A percentile compares a stretch with the other conserved stretches of the same genome.
These are phyloP conservation scores for Puccinia brachypodii DNA, from an alignment of 1,284 basidiomycete genomes.

Conservation along the genomic window DNA sequence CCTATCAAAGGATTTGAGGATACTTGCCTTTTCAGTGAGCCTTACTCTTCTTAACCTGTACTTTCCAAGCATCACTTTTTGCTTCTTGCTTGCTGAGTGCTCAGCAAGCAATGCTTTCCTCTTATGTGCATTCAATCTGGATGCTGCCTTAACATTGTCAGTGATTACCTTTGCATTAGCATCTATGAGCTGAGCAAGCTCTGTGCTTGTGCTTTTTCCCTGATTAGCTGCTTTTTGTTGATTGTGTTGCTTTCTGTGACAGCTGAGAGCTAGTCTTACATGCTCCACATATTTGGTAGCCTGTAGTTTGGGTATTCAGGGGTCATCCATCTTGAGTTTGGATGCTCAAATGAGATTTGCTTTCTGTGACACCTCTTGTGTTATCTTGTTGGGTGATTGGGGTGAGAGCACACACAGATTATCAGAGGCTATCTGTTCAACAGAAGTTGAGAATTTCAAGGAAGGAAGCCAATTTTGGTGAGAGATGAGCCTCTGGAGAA, in stretches of 20 bases:
- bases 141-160: not conserved
- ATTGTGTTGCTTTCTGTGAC: not conserved
- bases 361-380: not conserved
- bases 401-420: conserved; percentile 4
- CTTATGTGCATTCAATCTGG: not conserved
- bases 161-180: not conserved
- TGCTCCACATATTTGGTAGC: not conserved
- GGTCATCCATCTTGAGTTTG: conserved; percentile 1
- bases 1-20: too few relatives aligned
- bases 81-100: not conserved
- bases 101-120: not conserved
- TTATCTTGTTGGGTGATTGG: not conserved
- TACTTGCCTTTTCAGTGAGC: too few relatives aligned
- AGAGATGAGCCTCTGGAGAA: too few relatives aligned
- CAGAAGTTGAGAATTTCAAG: too few relatives aligned
- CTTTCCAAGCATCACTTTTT: too few relatives aligned
- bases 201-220: not conserved
- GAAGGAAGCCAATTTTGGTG: too few relatives aligned
- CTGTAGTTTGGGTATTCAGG: conserved; percentile 6
- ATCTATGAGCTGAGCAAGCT: not conserved
- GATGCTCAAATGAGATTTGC: not conserved
- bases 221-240: not conserved
- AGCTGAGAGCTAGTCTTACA: not conserved
- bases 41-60: too few relatives aligned
- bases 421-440: not conserved